Conservation (phyloP, 1,284 basidiomycete species). For the Cryptococcus deneoformans region DNA sequence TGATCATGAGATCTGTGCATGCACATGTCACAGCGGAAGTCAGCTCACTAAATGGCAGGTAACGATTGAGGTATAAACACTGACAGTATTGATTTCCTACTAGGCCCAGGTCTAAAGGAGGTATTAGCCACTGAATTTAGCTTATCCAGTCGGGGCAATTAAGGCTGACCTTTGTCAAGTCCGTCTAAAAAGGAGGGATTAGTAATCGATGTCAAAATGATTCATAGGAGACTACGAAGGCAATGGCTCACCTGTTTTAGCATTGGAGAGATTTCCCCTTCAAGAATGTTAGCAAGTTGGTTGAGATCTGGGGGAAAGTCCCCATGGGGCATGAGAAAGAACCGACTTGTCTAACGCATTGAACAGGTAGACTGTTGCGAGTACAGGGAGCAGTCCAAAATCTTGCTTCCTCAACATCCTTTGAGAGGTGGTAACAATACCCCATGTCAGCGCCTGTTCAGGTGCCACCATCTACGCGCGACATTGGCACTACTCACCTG, state of each 20-base stretch:
- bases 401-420: conserved; percentile 14
- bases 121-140: background rate
- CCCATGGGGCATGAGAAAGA: background rate
- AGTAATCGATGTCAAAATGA: background rate
- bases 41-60: background rate
- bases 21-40: background rate
- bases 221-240: too few species aligned
- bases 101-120: conserved; percentile 26
- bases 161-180: conserved; percentile 43
- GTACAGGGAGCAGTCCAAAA: conserved; percentile 12
- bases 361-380: conserved; percentile 18
- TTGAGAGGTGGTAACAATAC: background rate
- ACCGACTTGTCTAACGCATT: conserved; percentile 55
- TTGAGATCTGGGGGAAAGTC: background rate
- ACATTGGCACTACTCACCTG: background rate
- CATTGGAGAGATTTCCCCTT: conserved; percentile 55
- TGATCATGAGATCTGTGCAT: conserved; percentile 17
- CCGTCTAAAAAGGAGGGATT: conserved; percentile 33
- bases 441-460: background rate
- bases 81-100: conserved; percentile 25
- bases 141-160: background rate
- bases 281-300: background rate
- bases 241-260: conserved; percentile 48
- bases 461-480: background rate
- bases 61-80: background rate